Percentiles rank a stretch among this genome's conserved stretches.
phyloP scores from a whole-genome alignment of 768 basidiomycete species.

The Cyathus striatus region DNA sequence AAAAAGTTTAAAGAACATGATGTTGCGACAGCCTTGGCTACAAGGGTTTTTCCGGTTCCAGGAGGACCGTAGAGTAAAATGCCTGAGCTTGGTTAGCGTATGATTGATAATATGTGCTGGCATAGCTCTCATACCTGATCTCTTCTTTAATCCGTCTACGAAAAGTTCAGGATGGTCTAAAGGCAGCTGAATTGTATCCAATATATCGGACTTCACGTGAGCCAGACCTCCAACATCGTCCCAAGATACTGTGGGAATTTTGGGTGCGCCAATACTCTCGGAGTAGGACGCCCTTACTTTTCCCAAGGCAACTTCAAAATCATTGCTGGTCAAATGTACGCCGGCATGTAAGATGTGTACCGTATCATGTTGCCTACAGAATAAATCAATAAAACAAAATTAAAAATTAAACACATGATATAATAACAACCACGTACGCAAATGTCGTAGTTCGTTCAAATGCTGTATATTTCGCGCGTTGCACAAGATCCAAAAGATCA shows the following conservation, averaged over 20 bases:
- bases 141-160: conserved; percentile 86
- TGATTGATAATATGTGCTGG: background rate
- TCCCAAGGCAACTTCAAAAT: conserved; percentile 70
- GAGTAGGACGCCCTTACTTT: conserved; percentile 76
- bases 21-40: conserved; percentile 95
- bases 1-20: conserved; percentile 94
- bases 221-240: conserved; percentile 94
- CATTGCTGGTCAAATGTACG: conserved; percentile 44
- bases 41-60: conserved; percentile 91
- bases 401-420: background rate
- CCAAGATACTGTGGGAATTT: conserved; percentile 94
- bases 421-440: conserved; percentile 24
- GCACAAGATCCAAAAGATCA: conserved; percentile 71
- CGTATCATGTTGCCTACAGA: conserved; percentile 14
- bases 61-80: conserved; percentile 93
- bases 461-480: conserved; percentile 51
- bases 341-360: conserved; percentile 29
- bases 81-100: conserved; percentile 36
- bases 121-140: conserved; percentile 61
- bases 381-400: conserved; percentile 2
- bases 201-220: conserved; percentile 83
- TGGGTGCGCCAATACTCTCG: conserved; percentile 94
- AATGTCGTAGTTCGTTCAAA: conserved; percentile 36
- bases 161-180: conserved; percentile 89
- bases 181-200: conserved; percentile 94